Evolutionary conservation across 106 monocot genomes (phyloP).

Genomic region (Phalaenopsis aphrodite): DNA sequence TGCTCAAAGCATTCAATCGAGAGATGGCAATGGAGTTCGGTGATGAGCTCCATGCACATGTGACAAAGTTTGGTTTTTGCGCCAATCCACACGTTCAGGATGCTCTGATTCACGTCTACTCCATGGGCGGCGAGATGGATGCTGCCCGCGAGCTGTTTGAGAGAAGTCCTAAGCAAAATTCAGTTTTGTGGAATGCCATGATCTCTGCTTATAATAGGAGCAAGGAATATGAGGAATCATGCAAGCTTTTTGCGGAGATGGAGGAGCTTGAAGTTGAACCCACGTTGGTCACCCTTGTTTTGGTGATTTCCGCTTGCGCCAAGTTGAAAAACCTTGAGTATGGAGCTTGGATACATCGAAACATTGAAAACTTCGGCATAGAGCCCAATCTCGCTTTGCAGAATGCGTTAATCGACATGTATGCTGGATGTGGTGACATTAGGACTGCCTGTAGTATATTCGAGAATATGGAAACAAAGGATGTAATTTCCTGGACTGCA

Average conservation of each 20-base stretch:
- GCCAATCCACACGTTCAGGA: slow-evolving; percentile 27
- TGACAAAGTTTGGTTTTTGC: slow-evolving; percentile 40
- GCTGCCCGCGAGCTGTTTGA: slow-evolving; percentile 40
- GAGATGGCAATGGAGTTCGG: slow-evolving; percentile 11
- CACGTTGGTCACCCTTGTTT: slow-evolving; percentile 25
- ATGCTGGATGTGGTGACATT: slow-evolving; percentile 41
- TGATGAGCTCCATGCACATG: slow-evolving; percentile 38
- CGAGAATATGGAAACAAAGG: slow-evolving; percentile 28
- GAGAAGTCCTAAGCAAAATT: slow-evolving; percentile 16
- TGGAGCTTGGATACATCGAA: slow-evolving; percentile 35
- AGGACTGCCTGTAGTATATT: slow-evolving; percentile 34
- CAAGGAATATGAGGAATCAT: slow-evolving; percentile 24
- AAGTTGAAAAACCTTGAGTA: slow-evolving; percentile 33
- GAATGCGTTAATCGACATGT: slow-evolving; percentile 59
- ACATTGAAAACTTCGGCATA: slow-evolving; percentile 6
- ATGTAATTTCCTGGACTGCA: slow-evolving; percentile 50
- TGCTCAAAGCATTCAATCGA: slow-evolving; percentile 34
- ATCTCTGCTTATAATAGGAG: slow-evolving; percentile 40
- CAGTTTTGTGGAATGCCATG: slow-evolving; percentile 47
- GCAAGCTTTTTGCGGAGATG: slow-evolving; percentile 37
- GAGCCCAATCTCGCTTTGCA: slow-evolving; percentile 21
- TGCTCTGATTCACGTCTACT: slow-evolving; percentile 42
- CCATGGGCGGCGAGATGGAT: slow-evolving; percentile 21
- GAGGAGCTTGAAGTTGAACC: slow-evolving; percentile 19
- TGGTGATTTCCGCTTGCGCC: slow-evolving; percentile 47